Evolutionary conservation across 768 basidiomycete species (phyloP), one percentile per base, ranked within the genome.

Genomic region (Asterophora lycoperdoides): DNA sequence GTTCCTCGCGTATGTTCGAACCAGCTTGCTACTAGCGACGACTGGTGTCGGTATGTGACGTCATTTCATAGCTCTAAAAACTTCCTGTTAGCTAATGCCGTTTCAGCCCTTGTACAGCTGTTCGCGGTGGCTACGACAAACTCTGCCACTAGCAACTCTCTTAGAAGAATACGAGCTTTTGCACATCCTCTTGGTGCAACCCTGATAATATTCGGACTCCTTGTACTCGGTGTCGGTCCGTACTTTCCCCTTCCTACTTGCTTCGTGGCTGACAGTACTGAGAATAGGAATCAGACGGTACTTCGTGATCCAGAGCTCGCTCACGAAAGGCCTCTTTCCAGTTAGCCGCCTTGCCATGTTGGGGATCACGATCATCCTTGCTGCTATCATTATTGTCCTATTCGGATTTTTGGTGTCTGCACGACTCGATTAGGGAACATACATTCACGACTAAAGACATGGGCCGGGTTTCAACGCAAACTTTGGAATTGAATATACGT

Each of bases 1-100:
- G 2, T 83, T 80, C 56, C 64, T 84, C 32, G 80, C 82, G 10
- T 84, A 83, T 54, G 68, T 81, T 41, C 71, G 82, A n/a, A 84
- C 82, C 2, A 82, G 81, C 56, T 67, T 84, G 40, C 75, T 79
- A 1, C 69, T 82, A 32, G 77, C 80, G 3, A 74, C 79, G 2
- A 68, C 79, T 4, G 82, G 81, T 28, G 79, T 84, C 30, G 81
- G 80, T 81, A 48, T 55, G 78, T 70, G 19, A 50, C 43, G 48
- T 49, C 38, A 49, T 52, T 39, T 43, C 23, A 9, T 17, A 32
- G 32, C 5, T 11, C 17, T 26, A 29, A 44, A 32, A 20, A 29
- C 35, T 43, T 3, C 15, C 33, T 42, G 26, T 29, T 42, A 17
- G 41, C n/a, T 28, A 3, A 15, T 4, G 32, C 29, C 23, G 19